These are phyloP conservation scores for Chrysochromulina parva DNA, from an alignment of 78 protist genomes.

Conservation along the genomic window DNA sequence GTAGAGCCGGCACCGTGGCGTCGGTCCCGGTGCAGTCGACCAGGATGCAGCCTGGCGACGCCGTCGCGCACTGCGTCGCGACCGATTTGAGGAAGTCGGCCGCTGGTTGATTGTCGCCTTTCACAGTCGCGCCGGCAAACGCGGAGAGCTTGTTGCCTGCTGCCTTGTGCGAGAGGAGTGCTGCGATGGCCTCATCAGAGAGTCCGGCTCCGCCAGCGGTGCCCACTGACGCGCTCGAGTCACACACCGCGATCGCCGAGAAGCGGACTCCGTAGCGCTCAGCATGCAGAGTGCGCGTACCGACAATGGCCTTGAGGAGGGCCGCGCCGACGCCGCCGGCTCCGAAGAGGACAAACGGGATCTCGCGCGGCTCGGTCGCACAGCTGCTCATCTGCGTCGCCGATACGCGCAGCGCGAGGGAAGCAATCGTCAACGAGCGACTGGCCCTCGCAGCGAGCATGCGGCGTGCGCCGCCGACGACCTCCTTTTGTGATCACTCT, in stretches of 20 bases:
- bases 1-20: background rate
- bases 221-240: background rate
- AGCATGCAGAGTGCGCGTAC: background rate
- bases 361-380: background rate
- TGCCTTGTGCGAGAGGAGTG: background rate
- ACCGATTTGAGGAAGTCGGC: background rate
- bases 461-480: too few species aligned
- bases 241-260: background rate
- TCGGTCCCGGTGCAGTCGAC: conserved; percentile 29
- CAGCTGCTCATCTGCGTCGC: too few species aligned
- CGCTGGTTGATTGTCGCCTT: too few species aligned
- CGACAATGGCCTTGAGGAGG: background rate
- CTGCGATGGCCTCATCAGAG: background rate
- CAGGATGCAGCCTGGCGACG: background rate
- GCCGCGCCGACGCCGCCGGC: background rate
- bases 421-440: too few species aligned
- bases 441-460: too few species aligned
- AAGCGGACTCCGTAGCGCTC: background rate
- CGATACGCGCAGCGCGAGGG: too few species aligned
- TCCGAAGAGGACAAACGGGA: background rate
- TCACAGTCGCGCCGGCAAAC: background rate
- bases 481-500: too few species aligned
- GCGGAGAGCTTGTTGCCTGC: background rate
- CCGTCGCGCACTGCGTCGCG: background rate
- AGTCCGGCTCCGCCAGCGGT: background rate